Base-by-base conservation (phyloP, 768 basidiomycete genomes). In the Lactifluus echinatus region DNA sequence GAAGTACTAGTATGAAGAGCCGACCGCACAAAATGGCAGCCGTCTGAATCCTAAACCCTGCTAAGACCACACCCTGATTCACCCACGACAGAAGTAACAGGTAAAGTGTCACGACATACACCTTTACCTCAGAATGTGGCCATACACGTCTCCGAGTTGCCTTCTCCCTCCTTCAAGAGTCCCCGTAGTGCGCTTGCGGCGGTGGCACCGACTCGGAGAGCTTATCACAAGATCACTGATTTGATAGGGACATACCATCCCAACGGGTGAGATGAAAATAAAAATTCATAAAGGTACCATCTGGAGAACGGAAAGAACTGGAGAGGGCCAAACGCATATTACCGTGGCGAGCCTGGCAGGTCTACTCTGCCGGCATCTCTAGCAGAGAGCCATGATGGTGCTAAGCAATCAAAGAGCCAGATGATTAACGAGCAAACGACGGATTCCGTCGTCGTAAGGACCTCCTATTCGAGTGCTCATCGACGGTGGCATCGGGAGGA, bases 371-470 rank as follows among this genome's bases (percentile, higher is more conserved):
- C n/a, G 45, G 23, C 33, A 21, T 24, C 42, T 14, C 2, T 11
- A 21, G 26, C 28, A 10, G 12, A 56, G 15, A 36, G 8, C 21
- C 24, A 23, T 39, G 28, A 45, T 17, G 21, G 14, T 10, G 40
- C 23, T 11, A 14, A 28, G 1, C 4, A 34, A 19, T 28, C n/a
- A n/a, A 43, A 24, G 17, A n/a, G 14, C 34, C 15, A 14, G 19
- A 6, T n/a, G 7, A 31, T 50, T 19, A 55, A 50, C 53, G 42
- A n/a, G 10, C n/a, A 59, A 29, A 31, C 15, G 47, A 42, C 33
- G 28, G 31, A 28, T 49, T 50, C 21, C 57, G 57, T 14, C 15
- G 10, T 34, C 57, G 57, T 29, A 59, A n/a, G 33, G 17, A 17
- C 40, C 57, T 59, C 34, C 57, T 47, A 33, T 29, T 50, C n/a